phyloP scores from a whole-genome alignment of 345 rosid species.

The Geranium brycei region DNA sequence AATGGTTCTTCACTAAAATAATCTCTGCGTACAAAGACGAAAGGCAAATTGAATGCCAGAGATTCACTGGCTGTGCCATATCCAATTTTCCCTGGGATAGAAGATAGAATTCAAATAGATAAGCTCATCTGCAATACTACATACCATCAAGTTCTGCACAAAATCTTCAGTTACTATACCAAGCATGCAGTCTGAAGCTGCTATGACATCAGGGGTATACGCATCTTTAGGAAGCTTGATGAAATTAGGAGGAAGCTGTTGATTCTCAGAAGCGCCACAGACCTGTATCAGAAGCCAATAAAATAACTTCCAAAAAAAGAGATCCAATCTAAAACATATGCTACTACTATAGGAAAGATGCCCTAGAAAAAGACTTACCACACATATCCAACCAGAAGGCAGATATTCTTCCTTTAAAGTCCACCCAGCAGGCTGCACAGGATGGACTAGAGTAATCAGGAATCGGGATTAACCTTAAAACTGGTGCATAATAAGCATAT shows the following conservation, averaged over 20 bases:
- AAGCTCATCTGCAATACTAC: slow-evolving; percentile 8
- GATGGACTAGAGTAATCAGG: neutral
- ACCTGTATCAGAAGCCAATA: slow-evolving; percentile 34
- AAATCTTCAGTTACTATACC: slow-evolving; percentile 38
- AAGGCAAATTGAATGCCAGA: slow-evolving; percentile 75
- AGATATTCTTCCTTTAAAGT: slow-evolving; percentile 70
- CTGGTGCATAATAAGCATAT: too few species aligned
- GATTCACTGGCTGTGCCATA: slow-evolving; percentile 98
- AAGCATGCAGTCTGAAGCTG: slow-evolving; percentile 99
- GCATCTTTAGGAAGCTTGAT: slow-evolving; percentile 85
- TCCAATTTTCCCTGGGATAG: slow-evolving; percentile 88
- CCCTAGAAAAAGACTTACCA: slow-evolving; percentile 42
- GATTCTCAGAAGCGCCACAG: slow-evolving; percentile 86
- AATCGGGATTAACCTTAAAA: neutral
- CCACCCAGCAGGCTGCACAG: slow-evolving; percentile 94
- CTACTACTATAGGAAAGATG: neutral
- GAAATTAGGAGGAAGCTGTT: slow-evolving; percentile 82
- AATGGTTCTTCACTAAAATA: slow-evolving; percentile 97
- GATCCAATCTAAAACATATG: neutral
- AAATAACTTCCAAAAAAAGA: too few species aligned
- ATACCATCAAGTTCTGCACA: neutral
- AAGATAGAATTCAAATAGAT: slow-evolving; percentile 3
- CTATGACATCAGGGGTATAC: slow-evolving; percentile 95
- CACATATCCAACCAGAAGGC: slow-evolving; percentile 84
- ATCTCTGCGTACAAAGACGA: slow-evolving; percentile 97